Evolutionary conservation across 164 flowering plant genomes (phyloP).

Genomic region (Aristolochia californica): DNA sequence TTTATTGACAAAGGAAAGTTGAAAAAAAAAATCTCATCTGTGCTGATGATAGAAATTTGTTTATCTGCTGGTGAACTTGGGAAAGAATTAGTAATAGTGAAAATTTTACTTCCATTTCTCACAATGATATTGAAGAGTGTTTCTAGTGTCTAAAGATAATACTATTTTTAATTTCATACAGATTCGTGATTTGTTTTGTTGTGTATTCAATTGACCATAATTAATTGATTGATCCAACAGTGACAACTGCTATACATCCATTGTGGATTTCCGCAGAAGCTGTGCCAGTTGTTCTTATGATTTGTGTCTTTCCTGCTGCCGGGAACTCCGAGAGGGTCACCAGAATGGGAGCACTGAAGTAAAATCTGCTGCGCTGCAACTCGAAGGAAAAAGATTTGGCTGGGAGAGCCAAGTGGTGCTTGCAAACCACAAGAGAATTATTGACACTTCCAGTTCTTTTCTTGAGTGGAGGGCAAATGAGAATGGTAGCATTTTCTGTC

Average conservation of each 20-base stretch:
- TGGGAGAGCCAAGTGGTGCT: slow-evolving; percentile 18
- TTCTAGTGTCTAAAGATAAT: no score
- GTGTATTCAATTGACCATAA: background rate
- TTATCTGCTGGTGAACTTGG: background rate
- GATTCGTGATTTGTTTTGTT: no score
- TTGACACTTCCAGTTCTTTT: slow-evolving; percentile 7
- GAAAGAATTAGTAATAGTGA: background rate
- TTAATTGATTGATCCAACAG: slow-evolving; percentile 19
- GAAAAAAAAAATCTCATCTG: no score
- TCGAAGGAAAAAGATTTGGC: slow-evolving; percentile 13
- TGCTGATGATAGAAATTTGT: background rate
- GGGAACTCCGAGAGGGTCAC: slow-evolving; percentile 43
- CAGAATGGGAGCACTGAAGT: slow-evolving; percentile 32
- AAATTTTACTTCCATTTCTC: background rate
- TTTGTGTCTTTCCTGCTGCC: slow-evolving; percentile 65
- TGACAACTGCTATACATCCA: slow-evolving; percentile 68
- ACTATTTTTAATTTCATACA: no score
- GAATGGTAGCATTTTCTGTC: slow-evolving; percentile 59
- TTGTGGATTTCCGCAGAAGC: slow-evolving; percentile 64
- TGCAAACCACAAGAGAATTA: slow-evolving; percentile 1
- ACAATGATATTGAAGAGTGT: no score
- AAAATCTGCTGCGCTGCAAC: slow-evolving; percentile 15
- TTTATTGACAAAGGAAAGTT: no score
- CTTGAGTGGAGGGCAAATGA: slow-evolving; percentile 38
- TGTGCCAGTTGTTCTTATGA: slow-evolving; percentile 75